Evolutionary conservation across 139 green algal genomes (phyloP), one percentile per base, ranked within the genome.

Genomic region (Chlorella sp.): DNA sequence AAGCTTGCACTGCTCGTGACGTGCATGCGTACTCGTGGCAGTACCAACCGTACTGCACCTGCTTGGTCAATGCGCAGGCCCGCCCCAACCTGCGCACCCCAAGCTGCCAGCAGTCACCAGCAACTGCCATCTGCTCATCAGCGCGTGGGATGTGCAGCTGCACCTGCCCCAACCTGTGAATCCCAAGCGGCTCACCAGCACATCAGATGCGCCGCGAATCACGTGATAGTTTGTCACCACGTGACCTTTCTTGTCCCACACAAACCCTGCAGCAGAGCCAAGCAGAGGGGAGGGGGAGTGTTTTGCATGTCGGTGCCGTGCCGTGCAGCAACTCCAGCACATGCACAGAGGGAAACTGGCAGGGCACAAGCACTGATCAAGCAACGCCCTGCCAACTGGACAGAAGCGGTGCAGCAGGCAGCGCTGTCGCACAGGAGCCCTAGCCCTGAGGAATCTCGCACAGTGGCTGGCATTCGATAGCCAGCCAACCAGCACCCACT

Each of bases 191-290:
- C 65, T 65, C 56, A 92, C 86, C 86, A 88, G 82, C 36, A 92
- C 38, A 7, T 86, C 88, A 85, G 86, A 91, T 3, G 91, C 89
- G 4, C 87, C 89, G 3, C 72, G 69, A 38, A 95, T 89, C 23
- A 96, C 91, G 63, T 96, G 94, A 73, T 90, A 95, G 63, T 93
- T 93, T 1, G 95, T 97, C 2, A 98, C 92, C 67, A 98, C 91
- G 65, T 96, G 94, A 21, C 93, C 93, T 7, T 90, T 67, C 21
- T 78, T 81, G 74, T 97, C 94, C 93, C 93, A 98, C 16, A 96
- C 76, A 86, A 97, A 96, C 13, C 94, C 94, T 65, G 86, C 83
- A 6, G 56, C 62, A 79, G 94, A 87, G 82, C 36, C 34, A 32
- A 36, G 69, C 23, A 36, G 63, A 7, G 0, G 25, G 4, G 6